Evolutionary conservation across 306 rosid genomes (phyloP), one percentile per base, ranked within the genome.

Genomic region (Glycine soja): DNA sequence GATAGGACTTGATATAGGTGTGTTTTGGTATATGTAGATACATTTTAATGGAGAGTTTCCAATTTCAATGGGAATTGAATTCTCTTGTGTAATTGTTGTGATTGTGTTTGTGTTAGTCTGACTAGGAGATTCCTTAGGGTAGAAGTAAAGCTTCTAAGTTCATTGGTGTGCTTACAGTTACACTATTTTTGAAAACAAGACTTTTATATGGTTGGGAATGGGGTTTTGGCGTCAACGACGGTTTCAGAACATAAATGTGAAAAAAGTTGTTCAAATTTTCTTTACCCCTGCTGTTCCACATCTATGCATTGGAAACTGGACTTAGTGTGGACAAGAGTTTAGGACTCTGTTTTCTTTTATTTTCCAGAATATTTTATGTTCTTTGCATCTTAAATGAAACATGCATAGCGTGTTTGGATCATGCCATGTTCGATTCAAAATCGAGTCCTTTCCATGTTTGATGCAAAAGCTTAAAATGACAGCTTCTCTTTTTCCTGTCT

Each of bases 91-190:
- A 47, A 74, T 45, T 66, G 19, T 52, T 8, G 24, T 64, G 80
- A n/a, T 43, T 62, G n/a, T 75, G 58, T 9, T 61, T 52, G 63
- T 73, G 52, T 75, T 78, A 10, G 43, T 32, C 34, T 57, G 83
- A 71, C 69, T 24, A 18, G 53, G 76, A 30, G 56, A 42, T 68
- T 71, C 67, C 43, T 24, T 24, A 64, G 45, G 82, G 76, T 80
- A 5, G 42, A 65, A 47, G 77, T 70, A 5, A 74, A 53, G 47
- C 78, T 57, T 36, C 16, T 9, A 72, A n/a, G 24, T 40, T 58
- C 72, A 58, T 11, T 80, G 65, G 38, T 51, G 52, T 72, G 74
- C 30, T 47, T 78, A 38, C 74, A 14, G 30, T 24, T 24, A 24
- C 30, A 24, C 30, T 24, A 24, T 62, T 24, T 79, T 40, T 67